Evolutionary conservation across 345 rosid species (phyloP), one percentile per base, ranked within the genome.

Genomic region (Sisymbrium altissimum): DNA sequence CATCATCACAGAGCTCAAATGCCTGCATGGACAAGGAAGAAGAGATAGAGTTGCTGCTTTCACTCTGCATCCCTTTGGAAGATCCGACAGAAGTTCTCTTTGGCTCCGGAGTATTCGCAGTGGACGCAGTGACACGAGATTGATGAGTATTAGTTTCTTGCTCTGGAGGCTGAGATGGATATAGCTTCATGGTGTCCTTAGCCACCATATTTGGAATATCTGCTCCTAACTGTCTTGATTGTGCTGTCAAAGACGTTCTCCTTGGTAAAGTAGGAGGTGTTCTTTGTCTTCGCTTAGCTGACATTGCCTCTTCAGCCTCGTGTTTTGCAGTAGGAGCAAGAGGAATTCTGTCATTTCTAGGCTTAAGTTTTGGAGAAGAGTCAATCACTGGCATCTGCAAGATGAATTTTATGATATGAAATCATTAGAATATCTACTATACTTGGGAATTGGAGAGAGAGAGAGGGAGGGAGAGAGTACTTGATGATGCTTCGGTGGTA

Each of bases 11-110:
- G 66, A 84, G 83, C 78, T 95, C 97, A 78, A 82, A 83, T 33
- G 90, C 89, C 74, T 88, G 97, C 80, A 86, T 77, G 70, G 97
- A 92, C 73, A 92, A 58, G 2, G 92, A 83, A 79, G 97, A 87
- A 1, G 92, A 88, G 68, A 86, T 83, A 4, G 94, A 92, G 69
- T 86, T 90, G 79, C 88, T 84, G 82, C 90, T 85, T 59, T 86
- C 91, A 62, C 96, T 81, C 79, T 84, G 96, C 72, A 84, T 58
- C 53, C 79, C 89, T 78, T 67, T 85, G 62, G 84, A 80, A 66
- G 83, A 70, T 59, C 82, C 87, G 12, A 70, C 62, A 29, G 79
- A 68, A 77, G 65, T 74, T 67, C 81, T 80, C 45, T 72, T 80
- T 44, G 88, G 79, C 66, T 79, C 91, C 25, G 48, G 83, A 4